A percentile compares a stretch with the other conserved stretches of the same genome.
These are phyloP conservation scores for Fusarium protoensiforme DNA, from an alignment of 2,329 filamentous ascomycete species.

Conservation along the genomic window DNA sequence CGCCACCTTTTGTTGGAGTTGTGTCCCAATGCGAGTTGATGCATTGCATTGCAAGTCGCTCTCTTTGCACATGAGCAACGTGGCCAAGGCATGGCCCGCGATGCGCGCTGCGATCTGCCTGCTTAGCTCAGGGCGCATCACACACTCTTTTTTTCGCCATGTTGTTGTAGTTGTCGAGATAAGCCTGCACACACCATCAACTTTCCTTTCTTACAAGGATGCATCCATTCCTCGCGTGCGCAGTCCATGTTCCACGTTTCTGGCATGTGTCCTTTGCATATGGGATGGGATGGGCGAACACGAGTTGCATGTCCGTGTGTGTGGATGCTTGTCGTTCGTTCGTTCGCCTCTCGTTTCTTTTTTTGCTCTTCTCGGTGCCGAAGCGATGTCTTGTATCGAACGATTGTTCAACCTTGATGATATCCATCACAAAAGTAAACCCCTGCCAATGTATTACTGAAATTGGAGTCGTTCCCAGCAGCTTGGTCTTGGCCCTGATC, in stretches of 20 bases:
- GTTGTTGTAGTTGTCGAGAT: neutral
- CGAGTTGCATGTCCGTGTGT: neutral
- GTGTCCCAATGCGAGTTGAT: neutral
- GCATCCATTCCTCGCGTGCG: slow-evolving; percentile 6
- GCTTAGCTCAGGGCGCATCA: neutral
- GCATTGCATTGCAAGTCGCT: neutral
- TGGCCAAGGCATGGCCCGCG: slow-evolving; percentile 14
- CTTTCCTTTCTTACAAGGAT: neutral
- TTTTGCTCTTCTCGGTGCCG: neutral
- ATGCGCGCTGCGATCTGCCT: neutral
- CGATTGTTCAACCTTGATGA: neutral
- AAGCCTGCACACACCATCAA: neutral
- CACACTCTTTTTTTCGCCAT: neutral
- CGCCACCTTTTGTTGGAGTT: slow-evolving; percentile 8
- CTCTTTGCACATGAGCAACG: slow-evolving; percentile 10
- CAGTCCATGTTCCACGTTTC: slow-evolving; percentile 24
- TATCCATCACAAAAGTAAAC: neutral
- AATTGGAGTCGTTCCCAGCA: neutral
- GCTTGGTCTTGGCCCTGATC: neutral
- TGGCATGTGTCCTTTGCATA: slow-evolving; percentile 19
- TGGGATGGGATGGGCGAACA: neutral
- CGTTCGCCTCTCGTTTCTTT: neutral
- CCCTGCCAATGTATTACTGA: neutral
- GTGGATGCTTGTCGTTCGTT: neutral
- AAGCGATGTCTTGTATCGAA: slow-evolving; percentile 5